Base-by-base conservation (phyloP, 495 filamentous ascomycete species). In the Penicillium arizonense region DNA sequence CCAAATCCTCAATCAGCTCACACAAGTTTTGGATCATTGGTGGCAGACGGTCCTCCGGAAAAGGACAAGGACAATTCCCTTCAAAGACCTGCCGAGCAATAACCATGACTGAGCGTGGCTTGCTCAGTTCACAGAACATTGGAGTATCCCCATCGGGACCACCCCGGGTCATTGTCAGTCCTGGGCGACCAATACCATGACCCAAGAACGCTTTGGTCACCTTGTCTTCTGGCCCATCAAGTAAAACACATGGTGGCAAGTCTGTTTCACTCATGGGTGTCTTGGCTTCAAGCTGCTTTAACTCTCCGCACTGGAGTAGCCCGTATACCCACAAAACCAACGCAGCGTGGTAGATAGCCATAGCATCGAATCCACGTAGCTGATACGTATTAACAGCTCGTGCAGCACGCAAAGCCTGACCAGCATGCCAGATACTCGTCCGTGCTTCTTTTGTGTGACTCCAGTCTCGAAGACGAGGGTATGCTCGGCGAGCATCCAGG, bases 261-360 rank as follows among this genome's bases (percentile, higher is more conserved):
- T 52, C 53, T 5, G 23, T 14, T 11, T 60, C 68, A 69, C 41
- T 76, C 40, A 33, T 40, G 46, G 55, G 50, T 12, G 36, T 56
- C 3, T 48, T 5, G 3, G 44, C 30, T 12, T 55, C 44, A 6
- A 42, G 37, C 5, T 34, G 23, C 34, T 40, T 45, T 11, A 28
- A 52, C 33, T 55, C 60, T 12, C 55, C 58, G 43, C 56, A 61
- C 23, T 58, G 54, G 24, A 79, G 50, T 1, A 82, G 59, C 16
- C 79, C 81, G 44, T 79, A 83, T 0, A 74, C 74, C 83, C 83
- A 85, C 14, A 85, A 62, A 4, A 75, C 74, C 38, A 85, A 57
- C 12, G 72, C 68, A 1, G 80, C 81, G 50, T 85, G 77, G 40
- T 82, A 83, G 3, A 84, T 73, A 0, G 71, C 74, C 26, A 85